These are phyloP conservation scores for Penicillium chermesinum DNA, from an alignment of 495 filamentous ascomycete genomes.

Conservation along the genomic window DNA sequence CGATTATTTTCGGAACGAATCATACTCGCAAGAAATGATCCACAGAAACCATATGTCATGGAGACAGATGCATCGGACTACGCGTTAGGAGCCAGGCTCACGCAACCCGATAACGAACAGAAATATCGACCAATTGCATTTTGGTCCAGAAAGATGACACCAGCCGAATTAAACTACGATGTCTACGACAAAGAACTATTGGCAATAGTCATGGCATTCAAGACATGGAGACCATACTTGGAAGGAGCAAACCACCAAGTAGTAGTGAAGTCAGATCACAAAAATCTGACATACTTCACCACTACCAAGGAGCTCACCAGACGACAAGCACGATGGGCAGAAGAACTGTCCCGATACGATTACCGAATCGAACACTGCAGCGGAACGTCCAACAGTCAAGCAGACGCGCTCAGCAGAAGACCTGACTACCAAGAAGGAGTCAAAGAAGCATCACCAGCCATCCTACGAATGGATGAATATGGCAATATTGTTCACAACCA, in stretches of 20 bases:
- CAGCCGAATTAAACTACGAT: constrained; percentile 28
- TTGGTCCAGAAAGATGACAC: constrained; percentile 19
- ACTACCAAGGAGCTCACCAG: constrained; percentile 12
- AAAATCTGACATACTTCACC: constrained; percentile 18
- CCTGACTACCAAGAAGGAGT: constrained; percentile 7
- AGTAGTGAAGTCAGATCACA: constrained; percentile 15
- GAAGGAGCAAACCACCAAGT: constrained; percentile 9
- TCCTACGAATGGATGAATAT: constrained; percentile 7
- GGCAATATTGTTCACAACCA: constrained; percentile 5
- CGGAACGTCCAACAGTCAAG: constrained; percentile 11
- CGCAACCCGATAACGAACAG: neutral
- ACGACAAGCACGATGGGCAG: constrained; percentile 9
- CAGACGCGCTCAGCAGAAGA: constrained; percentile 9
- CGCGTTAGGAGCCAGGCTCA: neutral
- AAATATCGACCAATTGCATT: constrained; percentile 3
- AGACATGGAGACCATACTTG: constrained; percentile 23
- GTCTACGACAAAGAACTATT: constrained; percentile 30
- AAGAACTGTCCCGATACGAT: constrained; percentile 9
- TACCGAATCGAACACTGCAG: constrained; percentile 13
- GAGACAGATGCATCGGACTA: constrained; percentile 15
- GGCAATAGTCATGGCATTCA: constrained; percentile 21
- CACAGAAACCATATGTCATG: constrained; percentile 3
- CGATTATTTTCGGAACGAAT: neutral
- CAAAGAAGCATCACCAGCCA: constrained; percentile 7
- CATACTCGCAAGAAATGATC: constrained; percentile 6